Evolutionary conservation across 805 yeast species (phyloP).

Genomic region (Hanseniaspora pseudoguilliermondii): DNA sequence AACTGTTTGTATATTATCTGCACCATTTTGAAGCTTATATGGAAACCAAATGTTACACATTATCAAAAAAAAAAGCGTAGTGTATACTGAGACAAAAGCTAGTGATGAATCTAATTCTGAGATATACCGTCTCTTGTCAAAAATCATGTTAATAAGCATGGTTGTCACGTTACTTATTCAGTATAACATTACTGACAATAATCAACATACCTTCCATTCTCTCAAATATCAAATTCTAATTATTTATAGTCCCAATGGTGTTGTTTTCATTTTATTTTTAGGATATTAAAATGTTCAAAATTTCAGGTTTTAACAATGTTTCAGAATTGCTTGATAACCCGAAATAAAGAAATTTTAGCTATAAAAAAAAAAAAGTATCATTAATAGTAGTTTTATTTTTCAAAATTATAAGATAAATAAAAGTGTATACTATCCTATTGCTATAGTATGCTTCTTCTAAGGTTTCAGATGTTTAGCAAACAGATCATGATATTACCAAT

Average conservation of each 20-base stretch:
- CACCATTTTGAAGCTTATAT: not conserved
- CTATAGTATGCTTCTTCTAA: not conserved
- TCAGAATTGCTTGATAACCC: not conserved
- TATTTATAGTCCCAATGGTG: too few relatives aligned
- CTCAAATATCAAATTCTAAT: too few relatives aligned
- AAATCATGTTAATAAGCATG: not conserved
- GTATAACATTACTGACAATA: too few relatives aligned
- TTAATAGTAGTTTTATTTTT: too few relatives aligned
- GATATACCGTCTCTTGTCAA: not conserved
- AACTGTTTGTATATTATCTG: not conserved
- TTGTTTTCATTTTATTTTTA: too few relatives aligned
- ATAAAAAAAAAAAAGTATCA: not conserved
- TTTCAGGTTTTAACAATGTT: not conserved
- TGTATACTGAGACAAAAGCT: not conserved
- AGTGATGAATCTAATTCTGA: not conserved
- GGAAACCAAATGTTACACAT: constrained; percentile 3
- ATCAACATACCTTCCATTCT: too few relatives aligned
- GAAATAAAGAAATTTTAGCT: not conserved
- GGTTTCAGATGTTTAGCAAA: too few relatives aligned
- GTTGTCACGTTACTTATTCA: not conserved
- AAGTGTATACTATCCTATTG: too few relatives aligned
- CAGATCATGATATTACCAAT: not conserved
- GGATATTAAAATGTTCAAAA: not conserved
- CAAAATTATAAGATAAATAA: too few relatives aligned
- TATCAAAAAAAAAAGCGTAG: not conserved